A percentile compares a stretch with the other conserved stretches of the same genome.
phyloP scores from a whole-genome alignment of 2,329 filamentous ascomycete species.

The Aspergillus puulaauensis region DNA sequence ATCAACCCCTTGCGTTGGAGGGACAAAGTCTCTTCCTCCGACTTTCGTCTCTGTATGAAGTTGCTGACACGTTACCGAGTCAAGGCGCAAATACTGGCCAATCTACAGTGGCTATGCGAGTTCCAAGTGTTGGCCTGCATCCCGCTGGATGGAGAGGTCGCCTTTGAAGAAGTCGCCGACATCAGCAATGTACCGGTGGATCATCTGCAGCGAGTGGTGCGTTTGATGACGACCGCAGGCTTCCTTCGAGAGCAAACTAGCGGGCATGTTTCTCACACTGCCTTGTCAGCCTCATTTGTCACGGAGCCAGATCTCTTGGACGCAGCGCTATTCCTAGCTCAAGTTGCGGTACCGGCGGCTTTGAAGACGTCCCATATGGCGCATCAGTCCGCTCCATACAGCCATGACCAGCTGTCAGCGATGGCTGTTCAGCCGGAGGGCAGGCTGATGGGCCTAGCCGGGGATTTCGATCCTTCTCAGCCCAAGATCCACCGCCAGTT shows the following conservation, averaged over 20 bases:
- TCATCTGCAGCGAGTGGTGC: neutral
- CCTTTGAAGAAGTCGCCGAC: conserved; percentile 1
- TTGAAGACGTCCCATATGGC: neutral
- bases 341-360: neutral
- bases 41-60: neutral
- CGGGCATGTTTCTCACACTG: neutral
- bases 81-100: conserved; percentile 1
- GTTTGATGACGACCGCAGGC: neutral
- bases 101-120: conserved; percentile 5
- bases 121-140: conserved; percentile 6
- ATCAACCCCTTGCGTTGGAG: neutral
- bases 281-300: conserved; percentile 1
- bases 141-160: neutral
- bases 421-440: neutral
- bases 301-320: conserved; percentile 1
- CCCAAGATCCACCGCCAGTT: conserved; percentile 1
- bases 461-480: neutral
- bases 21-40: neutral
- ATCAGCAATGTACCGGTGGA: conserved; percentile 1
- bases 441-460: neutral
- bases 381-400: neutral
- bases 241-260: neutral
- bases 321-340: neutral
- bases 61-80: neutral
- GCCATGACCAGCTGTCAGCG: neutral